These are phyloP conservation scores for Hanseniaspora singularis DNA, from an alignment of 805 yeast species.

Conservation along the genomic window DNA sequence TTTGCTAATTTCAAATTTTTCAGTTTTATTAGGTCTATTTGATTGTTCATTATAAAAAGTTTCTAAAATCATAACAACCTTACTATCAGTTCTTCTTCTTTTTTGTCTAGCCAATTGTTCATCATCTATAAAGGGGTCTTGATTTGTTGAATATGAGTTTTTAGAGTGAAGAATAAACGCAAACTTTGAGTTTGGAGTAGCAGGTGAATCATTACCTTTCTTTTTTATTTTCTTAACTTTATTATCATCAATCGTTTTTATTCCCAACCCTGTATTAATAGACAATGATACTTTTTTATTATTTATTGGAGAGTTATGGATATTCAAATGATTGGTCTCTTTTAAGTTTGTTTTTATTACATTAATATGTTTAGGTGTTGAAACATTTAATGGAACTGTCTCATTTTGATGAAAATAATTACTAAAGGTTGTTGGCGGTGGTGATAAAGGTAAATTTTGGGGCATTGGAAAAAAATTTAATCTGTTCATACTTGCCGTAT, in stretches of 20 bases:
- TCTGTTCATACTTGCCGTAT: no score
- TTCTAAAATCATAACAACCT: slow-evolving; percentile 71
- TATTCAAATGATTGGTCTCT: no score
- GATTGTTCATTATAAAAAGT: slow-evolving; percentile 62
- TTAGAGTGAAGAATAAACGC: slow-evolving; percentile 93
- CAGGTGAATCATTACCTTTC: not conserved
- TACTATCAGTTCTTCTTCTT: slow-evolving; percentile 87
- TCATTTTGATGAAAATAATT: no score
- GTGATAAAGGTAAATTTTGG: slow-evolving; percentile 5
- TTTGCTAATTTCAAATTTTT: slow-evolving; percentile 66
- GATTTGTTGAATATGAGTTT: slow-evolving; percentile 63
- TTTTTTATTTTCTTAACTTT: not conserved
- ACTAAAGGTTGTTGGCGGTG: no score
- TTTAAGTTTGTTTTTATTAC: no score
- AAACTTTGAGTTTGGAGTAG: no score
- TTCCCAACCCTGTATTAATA: not conserved
- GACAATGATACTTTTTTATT: no score
- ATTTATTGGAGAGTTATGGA: no score
- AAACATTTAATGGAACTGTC: no score
- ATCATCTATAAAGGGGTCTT: slow-evolving; percentile 76
- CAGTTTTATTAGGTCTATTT: slow-evolving; percentile 61
- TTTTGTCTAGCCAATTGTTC: slow-evolving; percentile 89
- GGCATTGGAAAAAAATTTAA: not conserved
- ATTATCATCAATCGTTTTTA: not conserved
- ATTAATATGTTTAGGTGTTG: no score